These are phyloP conservation scores for Sphaerulina populicola DNA, from an alignment of 2,329 filamentous ascomycete genomes.

Conservation along the genomic window DNA sequence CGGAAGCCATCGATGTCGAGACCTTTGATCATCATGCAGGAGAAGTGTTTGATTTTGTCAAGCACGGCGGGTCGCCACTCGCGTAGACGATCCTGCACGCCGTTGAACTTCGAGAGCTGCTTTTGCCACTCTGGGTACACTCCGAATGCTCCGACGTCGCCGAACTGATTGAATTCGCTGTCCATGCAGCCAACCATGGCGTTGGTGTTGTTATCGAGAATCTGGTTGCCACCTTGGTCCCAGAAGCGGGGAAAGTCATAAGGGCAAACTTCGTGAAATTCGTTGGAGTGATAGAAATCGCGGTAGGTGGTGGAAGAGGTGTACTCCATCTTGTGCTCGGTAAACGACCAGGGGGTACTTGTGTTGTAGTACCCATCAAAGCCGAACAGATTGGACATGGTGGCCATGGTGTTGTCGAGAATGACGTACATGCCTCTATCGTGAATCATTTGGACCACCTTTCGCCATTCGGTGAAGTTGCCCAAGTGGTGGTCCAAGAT, in stretches of 20 bases:
- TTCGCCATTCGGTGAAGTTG: constrained; percentile 50
- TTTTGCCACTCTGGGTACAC: constrained; percentile 56
- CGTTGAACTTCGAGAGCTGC: constrained; percentile 58
- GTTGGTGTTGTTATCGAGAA: constrained; percentile 41
- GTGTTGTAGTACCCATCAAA: constrained; percentile 54
- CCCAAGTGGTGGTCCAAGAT: constrained; percentile 57
- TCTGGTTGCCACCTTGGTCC: constrained; percentile 48
- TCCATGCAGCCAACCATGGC: constrained; percentile 50
- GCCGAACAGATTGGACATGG: constrained; percentile 55
- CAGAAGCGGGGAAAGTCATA: constrained; percentile 56
- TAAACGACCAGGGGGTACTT: constrained; percentile 48
- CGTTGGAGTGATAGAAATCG: constrained; percentile 51
- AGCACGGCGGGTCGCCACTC: constrained; percentile 55
- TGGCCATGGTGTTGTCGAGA: constrained; percentile 58
- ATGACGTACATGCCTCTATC: constrained; percentile 56
- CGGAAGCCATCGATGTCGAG: constrained; percentile 61
- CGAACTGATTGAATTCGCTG: constrained; percentile 57
- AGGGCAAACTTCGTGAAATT: constrained; percentile 42
- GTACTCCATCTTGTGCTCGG: constrained; percentile 52
- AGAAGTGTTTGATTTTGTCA: constrained; percentile 52
- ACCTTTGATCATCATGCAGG: constrained; percentile 54
- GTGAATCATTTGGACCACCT: constrained; percentile 53
- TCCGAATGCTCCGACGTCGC: constrained; percentile 56
- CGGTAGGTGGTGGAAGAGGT: constrained; percentile 49
- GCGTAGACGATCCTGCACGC: constrained; percentile 58